These are phyloP conservation scores for Neurospora sp. DNA, from an alignment of 2,329 filamentous ascomycete genomes.

Conservation along the genomic window DNA sequence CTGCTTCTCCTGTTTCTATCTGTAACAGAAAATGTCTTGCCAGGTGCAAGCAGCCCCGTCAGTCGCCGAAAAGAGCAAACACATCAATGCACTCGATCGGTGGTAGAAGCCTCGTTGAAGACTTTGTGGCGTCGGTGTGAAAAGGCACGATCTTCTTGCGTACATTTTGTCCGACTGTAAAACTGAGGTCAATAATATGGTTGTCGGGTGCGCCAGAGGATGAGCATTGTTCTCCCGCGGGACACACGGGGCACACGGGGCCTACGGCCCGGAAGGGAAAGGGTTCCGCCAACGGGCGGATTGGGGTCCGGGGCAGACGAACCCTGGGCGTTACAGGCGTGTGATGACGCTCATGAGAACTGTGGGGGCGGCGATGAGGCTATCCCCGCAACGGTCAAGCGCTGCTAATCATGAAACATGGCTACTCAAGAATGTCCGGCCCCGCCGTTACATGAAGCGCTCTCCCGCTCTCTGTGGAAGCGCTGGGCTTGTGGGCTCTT, in stretches of 20 bases:
- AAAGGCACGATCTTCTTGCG: background rate
- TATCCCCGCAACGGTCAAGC: background rate
- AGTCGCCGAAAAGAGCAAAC: background rate
- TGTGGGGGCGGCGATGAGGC: background rate
- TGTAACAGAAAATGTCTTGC: background rate
- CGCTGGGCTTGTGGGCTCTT: background rate
- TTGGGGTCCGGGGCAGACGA: background rate
- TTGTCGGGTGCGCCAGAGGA: background rate
- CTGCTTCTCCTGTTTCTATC: background rate
- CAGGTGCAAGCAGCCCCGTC: background rate
- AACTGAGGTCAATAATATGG: background rate
- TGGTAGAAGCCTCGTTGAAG: background rate
- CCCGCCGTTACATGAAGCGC: background rate
- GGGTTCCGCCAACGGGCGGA: background rate
- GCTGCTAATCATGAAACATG: background rate
- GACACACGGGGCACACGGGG: background rate
- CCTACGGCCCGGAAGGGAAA: background rate
- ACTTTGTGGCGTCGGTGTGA: background rate
- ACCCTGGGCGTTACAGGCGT: background rate
- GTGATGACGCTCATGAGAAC: background rate
- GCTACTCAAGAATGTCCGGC: background rate
- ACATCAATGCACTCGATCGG: background rate
- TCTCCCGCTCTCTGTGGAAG: background rate
- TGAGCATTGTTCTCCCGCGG: background rate
- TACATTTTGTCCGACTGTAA: background rate